phyloP scores from a whole-genome alignment of 2,329 filamentous ascomycete genomes.

The Pseudocercospora eumusae region DNA sequence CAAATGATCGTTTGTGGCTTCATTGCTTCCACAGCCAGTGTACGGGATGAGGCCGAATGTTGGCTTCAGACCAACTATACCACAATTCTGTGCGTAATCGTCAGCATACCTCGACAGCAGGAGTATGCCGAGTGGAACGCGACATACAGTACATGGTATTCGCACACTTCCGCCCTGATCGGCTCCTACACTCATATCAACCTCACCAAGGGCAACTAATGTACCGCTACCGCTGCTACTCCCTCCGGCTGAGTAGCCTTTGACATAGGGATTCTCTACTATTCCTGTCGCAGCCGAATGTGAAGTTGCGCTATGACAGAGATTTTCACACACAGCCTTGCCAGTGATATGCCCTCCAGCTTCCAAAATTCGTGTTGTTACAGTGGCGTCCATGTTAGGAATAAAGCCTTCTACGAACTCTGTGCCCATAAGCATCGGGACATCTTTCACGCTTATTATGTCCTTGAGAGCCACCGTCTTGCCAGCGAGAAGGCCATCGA shows the following conservation, averaged over 20 bases:
- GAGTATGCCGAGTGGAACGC: background rate
- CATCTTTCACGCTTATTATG: constrained; percentile 50
- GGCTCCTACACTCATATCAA: constrained; percentile 43
- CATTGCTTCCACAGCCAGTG: constrained; percentile 49
- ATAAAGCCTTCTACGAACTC: constrained; percentile 43
- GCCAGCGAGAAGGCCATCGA: constrained; percentile 41
- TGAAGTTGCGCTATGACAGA: constrained; percentile 35
- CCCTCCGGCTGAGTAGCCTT: constrained; percentile 52
- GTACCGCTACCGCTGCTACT: constrained; percentile 49
- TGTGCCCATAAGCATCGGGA: constrained; percentile 51
- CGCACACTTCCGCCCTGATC: constrained; percentile 46
- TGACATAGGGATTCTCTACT: constrained; percentile 48
- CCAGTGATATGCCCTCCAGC: constrained; percentile 49
- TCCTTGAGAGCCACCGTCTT: constrained; percentile 51
- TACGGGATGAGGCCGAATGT: constrained; percentile 55
- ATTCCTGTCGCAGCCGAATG: constrained; percentile 36
- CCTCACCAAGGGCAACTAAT: constrained; percentile 46
- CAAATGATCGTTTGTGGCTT: constrained; percentile 50
- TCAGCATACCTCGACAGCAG: background rate
- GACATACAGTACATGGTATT: constrained; percentile 4
- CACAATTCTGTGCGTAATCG: constrained; percentile 34
- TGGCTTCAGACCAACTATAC: constrained; percentile 47
- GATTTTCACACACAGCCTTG: constrained; percentile 53
- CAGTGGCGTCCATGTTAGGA: constrained; percentile 48
- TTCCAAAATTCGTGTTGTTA: constrained; percentile 48